These are phyloP conservation scores for Knufia petricola DNA, from an alignment of 2,329 filamentous ascomycete species.

Conservation along the genomic window DNA sequence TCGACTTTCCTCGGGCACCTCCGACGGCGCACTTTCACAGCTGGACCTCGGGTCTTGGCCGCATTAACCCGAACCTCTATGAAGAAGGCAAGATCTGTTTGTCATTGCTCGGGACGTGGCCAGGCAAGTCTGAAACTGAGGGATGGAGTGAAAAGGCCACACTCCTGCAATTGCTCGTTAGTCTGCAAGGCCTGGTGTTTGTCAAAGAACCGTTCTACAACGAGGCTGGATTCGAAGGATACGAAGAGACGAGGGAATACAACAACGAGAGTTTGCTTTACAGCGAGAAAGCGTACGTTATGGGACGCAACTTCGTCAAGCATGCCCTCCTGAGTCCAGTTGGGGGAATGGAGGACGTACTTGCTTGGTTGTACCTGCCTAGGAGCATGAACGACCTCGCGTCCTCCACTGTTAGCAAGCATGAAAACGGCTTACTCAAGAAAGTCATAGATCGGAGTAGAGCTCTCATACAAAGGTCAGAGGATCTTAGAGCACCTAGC, in stretches of 20 bases:
- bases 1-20: conserved; percentile 42
- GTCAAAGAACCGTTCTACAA: conserved; percentile 55
- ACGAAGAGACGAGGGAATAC: conserved; percentile 38
- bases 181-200: conserved; percentile 47
- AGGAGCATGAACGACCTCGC: conserved; percentile 11
- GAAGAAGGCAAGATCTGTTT: conserved; percentile 55
- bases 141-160: conserved; percentile 47
- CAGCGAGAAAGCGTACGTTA: conserved; percentile 46
- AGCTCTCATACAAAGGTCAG: conserved; percentile 20
- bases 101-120: conserved; percentile 51
- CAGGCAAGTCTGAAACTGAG: conserved; percentile 43
- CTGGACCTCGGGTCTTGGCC: conserved; percentile 44
- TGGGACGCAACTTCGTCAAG: conserved; percentile 43
- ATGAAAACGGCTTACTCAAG: conserved; percentile 21
- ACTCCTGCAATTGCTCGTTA: conserved; percentile 49
- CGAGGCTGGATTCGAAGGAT: conserved; percentile 51
- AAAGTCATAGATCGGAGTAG: conserved; percentile 24
- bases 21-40: conserved; percentile 51
- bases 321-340: conserved; percentile 35
- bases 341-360: conserved; percentile 41
- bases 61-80: conserved; percentile 55
- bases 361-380: conserved; percentile 43
- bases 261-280: conserved; percentile 41
- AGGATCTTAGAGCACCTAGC: conserved; percentile 4
- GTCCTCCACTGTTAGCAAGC: not conserved